Evolutionary conservation across 148 eudicot species (phyloP).

Genomic region (Persicaria tinctoria): DNA sequence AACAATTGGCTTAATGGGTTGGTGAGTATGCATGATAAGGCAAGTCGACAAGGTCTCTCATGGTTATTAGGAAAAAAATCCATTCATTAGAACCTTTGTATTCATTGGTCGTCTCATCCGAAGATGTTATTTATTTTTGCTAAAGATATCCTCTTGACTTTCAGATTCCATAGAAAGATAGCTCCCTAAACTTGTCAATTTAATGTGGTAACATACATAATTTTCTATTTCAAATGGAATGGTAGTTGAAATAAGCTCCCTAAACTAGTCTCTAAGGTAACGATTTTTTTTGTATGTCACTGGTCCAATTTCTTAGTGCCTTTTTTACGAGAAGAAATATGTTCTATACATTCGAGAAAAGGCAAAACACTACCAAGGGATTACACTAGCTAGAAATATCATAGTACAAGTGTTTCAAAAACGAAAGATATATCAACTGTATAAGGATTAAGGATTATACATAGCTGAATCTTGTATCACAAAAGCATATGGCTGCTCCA

Average conservation of each 20-base stretch:
- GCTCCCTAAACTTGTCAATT: too few relatives aligned
- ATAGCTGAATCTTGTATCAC: not conserved
- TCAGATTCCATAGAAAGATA: too few relatives aligned
- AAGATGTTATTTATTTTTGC: too few relatives aligned
- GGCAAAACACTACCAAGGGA: not conserved
- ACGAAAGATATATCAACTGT: not conserved
- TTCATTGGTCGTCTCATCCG: too few relatives aligned
- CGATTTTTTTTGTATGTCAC: not conserved
- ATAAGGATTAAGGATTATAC: not conserved
- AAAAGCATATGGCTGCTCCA: not conserved
- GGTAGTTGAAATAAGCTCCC: constrained; percentile 19
- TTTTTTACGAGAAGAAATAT: not conserved
- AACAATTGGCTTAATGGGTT: too few relatives aligned
- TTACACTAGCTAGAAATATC: not conserved
- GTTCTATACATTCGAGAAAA: not conserved
- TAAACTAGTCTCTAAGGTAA: not conserved
- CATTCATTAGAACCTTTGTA: too few relatives aligned
- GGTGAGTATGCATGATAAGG: too few relatives aligned
- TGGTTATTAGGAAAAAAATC: too few relatives aligned
- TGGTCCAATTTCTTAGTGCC: not conserved
- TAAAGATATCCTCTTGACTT: too few relatives aligned
- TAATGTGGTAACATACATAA: too few relatives aligned
- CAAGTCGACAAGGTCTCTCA: too few relatives aligned
- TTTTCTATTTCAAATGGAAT: too few relatives aligned
- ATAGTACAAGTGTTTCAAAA: not conserved